Evolutionary conservation across 2,329 filamentous ascomycete species (phyloP).

Genomic region (Clonostachys sp.): DNA sequence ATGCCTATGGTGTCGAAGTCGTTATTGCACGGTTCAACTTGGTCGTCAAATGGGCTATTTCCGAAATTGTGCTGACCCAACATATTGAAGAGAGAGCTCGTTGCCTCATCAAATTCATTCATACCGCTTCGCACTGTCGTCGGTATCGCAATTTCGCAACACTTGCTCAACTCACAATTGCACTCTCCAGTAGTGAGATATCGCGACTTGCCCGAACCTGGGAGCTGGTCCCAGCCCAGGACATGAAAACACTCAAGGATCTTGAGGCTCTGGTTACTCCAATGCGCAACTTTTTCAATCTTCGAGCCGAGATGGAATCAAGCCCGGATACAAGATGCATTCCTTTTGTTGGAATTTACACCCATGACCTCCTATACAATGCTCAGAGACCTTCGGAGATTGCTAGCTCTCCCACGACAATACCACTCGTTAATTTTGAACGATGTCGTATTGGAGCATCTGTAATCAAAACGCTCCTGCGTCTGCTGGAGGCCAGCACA

Average conservation of each 20-base stretch:
- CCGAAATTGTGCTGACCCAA: slow-evolving; percentile 72
- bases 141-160: slow-evolving; percentile 79
- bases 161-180: slow-evolving; percentile 75
- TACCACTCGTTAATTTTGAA: slow-evolving; percentile 79
- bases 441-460: slow-evolving; percentile 70
- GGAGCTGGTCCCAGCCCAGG: slow-evolving; percentile 61
- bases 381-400: slow-evolving; percentile 74
- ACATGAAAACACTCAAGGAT: slow-evolving; percentile 61
- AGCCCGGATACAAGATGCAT: slow-evolving; percentile 69
- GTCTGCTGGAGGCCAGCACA: slow-evolving; percentile 74
- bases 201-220: slow-evolving; percentile 66
- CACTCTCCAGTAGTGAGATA: slow-evolving; percentile 69
- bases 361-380: slow-evolving; percentile 79
- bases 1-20: slow-evolving; percentile 73
- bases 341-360: slow-evolving; percentile 80
- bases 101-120: slow-evolving; percentile 76
- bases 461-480: slow-evolving; percentile 74
- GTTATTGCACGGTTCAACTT: slow-evolving; percentile 85
- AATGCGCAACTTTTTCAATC: slow-evolving; percentile 70
- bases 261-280: slow-evolving; percentile 73
- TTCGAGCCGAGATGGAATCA: slow-evolving; percentile 75
- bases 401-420: slow-evolving; percentile 58
- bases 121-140: slow-evolving; percentile 73
- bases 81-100: slow-evolving; percentile 67
- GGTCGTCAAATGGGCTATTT: slow-evolving; percentile 83